These are phyloP conservation scores for Canariomyces notabilis DNA, from an alignment of 2,329 filamentous ascomycete genomes.

Conservation along the genomic window DNA sequence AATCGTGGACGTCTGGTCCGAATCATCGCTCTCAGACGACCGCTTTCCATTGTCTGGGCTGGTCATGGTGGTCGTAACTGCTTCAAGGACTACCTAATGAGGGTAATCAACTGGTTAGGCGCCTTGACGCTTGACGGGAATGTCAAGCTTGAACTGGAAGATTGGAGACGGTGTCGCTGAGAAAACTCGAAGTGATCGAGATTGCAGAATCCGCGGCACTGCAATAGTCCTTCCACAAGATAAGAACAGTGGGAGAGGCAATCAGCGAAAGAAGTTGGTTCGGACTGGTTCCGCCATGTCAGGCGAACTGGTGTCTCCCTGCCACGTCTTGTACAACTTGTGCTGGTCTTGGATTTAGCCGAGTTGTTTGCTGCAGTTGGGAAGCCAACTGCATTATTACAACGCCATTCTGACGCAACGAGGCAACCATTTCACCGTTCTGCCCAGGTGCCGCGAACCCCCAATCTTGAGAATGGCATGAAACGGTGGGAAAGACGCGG, in stretches of 20 bases:
- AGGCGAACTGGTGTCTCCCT: neutral
- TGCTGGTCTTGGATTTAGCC: constrained; percentile 1
- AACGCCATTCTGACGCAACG: no score
- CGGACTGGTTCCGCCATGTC: neutral
- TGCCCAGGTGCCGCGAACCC: neutral
- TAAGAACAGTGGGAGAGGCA: neutral
- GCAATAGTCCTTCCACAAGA: neutral
- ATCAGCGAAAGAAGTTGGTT: neutral
- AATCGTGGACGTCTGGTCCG: neutral
- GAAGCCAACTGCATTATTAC: constrained; percentile 4
- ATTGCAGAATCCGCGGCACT: neutral
- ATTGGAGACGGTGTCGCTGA: neutral
- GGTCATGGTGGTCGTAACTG: neutral
- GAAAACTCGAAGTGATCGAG: constrained; percentile 2
- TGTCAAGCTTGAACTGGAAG: no score
- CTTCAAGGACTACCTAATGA: neutral
- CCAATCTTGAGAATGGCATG: no score
- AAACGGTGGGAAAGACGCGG: no score
- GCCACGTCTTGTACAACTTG: neutral
- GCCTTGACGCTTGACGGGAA: neutral
- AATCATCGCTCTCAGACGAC: neutral
- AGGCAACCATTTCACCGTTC: neutral
- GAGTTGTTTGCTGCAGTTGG: constrained; percentile 2
- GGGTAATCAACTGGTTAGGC: neutral
- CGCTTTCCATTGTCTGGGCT: neutral